Conservation (phyloP, 2,329 filamentous ascomycete species). For the Aspergillus glaucus region DNA sequence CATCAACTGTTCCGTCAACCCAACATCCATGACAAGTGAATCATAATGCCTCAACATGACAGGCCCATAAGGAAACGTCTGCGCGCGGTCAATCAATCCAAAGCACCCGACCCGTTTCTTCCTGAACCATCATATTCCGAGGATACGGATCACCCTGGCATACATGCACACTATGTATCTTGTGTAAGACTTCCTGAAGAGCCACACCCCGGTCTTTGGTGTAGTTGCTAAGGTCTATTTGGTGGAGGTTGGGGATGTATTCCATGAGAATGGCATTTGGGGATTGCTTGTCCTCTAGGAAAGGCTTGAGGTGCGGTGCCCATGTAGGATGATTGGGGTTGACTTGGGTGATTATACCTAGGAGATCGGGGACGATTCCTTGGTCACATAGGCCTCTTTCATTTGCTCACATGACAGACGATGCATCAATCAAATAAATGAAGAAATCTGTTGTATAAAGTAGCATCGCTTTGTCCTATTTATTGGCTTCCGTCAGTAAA, state of each 20-base stretch:
- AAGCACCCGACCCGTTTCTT: not conserved
- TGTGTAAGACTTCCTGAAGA: not conserved
- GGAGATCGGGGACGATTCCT: not conserved
- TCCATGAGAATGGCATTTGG: not conserved
- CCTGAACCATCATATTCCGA: not conserved
- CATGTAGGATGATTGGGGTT: not conserved
- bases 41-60: no score
- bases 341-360: not conserved
- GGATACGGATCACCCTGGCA: not conserved
- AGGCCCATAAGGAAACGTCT: not conserved
- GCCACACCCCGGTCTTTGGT: not conserved
- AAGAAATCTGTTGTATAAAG: no score
- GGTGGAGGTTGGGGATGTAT: not conserved
- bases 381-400: not conserved
- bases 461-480: no score
- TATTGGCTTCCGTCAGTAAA: no score
- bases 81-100: not conserved
- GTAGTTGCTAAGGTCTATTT: not conserved
- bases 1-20: no score
- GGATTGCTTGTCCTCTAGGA: not conserved
- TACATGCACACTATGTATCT: not conserved
- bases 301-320: not conserved
- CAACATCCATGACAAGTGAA: no score
- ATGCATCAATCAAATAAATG: no score
- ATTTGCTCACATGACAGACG: no score